Evolutionary conservation across 306 rosid genomes (phyloP), one percentile per base, ranked within the genome.

Genomic region (Lathyrus oleraceus): DNA sequence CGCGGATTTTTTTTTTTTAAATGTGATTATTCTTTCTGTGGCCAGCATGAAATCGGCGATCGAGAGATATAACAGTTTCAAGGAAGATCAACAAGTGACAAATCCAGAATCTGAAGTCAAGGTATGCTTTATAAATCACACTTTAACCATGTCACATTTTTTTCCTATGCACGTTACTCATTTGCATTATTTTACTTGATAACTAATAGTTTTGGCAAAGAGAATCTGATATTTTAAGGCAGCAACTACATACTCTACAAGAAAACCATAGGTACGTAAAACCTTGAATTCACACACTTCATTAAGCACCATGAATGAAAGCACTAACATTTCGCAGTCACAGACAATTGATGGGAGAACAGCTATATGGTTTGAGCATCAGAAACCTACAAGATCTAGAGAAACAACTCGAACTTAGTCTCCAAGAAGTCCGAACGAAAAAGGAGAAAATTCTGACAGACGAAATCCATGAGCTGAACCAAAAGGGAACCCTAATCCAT

Each of bases 171-270:
- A 3, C 3, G 28, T 51, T 35, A 79, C 45, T 56, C 36, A 68
- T 10, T 20, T 11, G 63, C 39, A 42, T 43, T 12, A 25, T 58
- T 68, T 69, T 59, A 64, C 72, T 69, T 82, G 58, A 28, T 71
- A 67, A 65, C 66, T 73, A 78, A 70, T 79, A 89, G 98, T 80
- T 87, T 73, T 92, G 95, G 98, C 85, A 85, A 73, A 82, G 83
- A 83, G 98, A 92, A 69, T 92, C 80, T 69, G 88, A 84, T 64
- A 36, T 77, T 60, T 85, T 89, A 76, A 85, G 85, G 84, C 95
- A 92, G 72, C 86, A 89, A 81, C 78, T 92, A n/a, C 88, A 89
- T 69, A 75, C 40, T 77, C 86, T 92, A 73, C 91, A 82, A 78
- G 91, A 87, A 66, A 83, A 69, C 49, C 89, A 89, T 57, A 70